Base-by-base conservation (phyloP, 345 rosid genomes). In the Trapa incisa region DNA sequence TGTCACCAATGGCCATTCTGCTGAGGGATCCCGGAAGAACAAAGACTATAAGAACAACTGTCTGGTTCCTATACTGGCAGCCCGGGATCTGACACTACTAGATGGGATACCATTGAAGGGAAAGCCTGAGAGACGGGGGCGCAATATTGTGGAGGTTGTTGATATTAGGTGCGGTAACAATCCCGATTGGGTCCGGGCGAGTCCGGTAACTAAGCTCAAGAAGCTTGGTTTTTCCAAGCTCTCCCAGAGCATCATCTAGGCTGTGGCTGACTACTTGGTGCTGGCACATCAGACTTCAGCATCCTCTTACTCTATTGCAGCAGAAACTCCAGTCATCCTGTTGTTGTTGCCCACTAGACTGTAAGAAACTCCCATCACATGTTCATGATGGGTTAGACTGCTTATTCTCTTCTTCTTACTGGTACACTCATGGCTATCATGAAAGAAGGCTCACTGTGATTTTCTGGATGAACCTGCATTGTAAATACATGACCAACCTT, bases 201-300 rank as follows among this genome's bases (percentile, higher is more conserved):
- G 73, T 71, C 95, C 97, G 8, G 72, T 88, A 70, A 81, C 94
- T 14, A 87, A 73, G 70, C 91, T 94, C 76, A 94, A 82, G 85
- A 94, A 94, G 81, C 96, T 91, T 66, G 85, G 97, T 65, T 94
- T 91, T 85, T 91, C 99, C 37, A 94, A 89, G 79, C 91, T 94
- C 66, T 83, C 85, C 0, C 87, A 91, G 69, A 89, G 88, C 76
- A 75, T 83, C 69, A 53, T 76, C 79, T 94, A 87, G 75, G 73
- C 75, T 67, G 75, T 86, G 75, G 73, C 75, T 67, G 75, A 81
- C 79, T 76, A 65, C 57, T 77, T 80, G 29, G 29, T 75, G 69
- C 75, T 38, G 63, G 38, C 63, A 35, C 63, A 32, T 87, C 88
- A 57, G 83, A 81, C 61, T 85, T 83, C 75, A 81, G 84, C 77